Base-by-base conservation (phyloP, 2,329 filamentous ascomycete genomes). In the Penicillium sp. region DNA sequence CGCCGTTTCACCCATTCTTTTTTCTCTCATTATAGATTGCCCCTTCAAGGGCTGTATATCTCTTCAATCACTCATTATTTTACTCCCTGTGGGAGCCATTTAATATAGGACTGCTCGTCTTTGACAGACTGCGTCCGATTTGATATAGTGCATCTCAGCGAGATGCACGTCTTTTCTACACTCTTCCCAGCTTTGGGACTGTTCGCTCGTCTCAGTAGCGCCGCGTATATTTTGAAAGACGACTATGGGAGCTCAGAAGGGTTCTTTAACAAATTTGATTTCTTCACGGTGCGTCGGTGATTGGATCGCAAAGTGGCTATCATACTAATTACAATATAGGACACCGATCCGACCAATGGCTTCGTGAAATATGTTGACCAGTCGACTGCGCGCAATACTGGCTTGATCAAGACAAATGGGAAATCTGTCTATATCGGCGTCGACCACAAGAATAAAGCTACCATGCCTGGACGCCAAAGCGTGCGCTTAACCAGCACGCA, bases 331-430 rank as follows among this genome's bases (percentile, higher is more conserved):
- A n/a, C n/a, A n/a, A n/a, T 14, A 26, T 30, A 70, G 67, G 61
- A 42, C 11, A 13, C 51, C 3, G 86, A 92, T 54, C 85, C 85
- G 0, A 92, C 85, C 2, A 53, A 80, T 45, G 86, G 85, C 20
- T 86, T 80, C 52, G 85, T 92, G 51, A 65, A 76, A 43, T 92
- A 88, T 54, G 73, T 80, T 37, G 68, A 76, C 48, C 69, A 73
- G 34, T 41, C 59, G n/a, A 74, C 72, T 1, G 84, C 85, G 38
- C 73, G 75, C 42, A 55, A 59, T n/a, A 59, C 65, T 25, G 72
- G 73, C 11, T 70, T 88, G 6, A 78, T 81, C 45, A 75, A 74
- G 44, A 76, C 71, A 47, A 60, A 69, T 33, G 66, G 74, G 38
- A 67, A 69, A 37, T 71, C 69, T 42, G 68, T 86, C 52, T 84